phyloP scores from a whole-genome alignment of 2,329 filamentous ascomycete genomes.

The Fusarium hostae region DNA sequence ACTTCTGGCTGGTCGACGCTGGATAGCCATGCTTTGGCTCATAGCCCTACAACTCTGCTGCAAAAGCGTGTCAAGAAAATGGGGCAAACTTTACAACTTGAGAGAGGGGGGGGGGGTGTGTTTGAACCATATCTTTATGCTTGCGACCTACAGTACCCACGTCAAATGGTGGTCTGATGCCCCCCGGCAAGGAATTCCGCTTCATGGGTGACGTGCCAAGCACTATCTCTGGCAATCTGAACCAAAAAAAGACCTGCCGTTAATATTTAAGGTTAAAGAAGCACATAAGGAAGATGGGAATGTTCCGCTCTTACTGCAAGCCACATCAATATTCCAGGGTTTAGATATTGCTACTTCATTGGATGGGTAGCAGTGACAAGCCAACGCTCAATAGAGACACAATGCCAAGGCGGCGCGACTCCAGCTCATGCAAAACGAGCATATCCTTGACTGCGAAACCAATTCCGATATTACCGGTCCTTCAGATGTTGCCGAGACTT shows the following conservation, averaged over 20 bases:
- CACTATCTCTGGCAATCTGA: neutral
- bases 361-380: neutral
- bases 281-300: accelerated
- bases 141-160: neutral
- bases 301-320: neutral
- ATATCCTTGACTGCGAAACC: neutral
- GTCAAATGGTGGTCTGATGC: neutral
- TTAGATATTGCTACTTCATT: neutral
- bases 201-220: neutral
- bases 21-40: neutral
- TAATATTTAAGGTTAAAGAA: neutral
- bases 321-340: no score
- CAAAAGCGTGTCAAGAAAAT: no score
- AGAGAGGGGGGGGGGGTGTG: no score
- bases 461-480: neutral
- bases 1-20: neutral
- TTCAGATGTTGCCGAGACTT: neutral
- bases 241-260: neutral
- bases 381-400: neutral
- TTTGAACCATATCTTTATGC: neutral
- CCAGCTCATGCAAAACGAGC: neutral
- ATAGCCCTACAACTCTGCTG: no score
- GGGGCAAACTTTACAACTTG: no score
- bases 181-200: neutral
- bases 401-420: neutral